These are phyloP conservation scores for Umbelopsis sp. DNA, from an alignment of 371 early-diverging fungal genomes.

Conservation along the genomic window DNA sequence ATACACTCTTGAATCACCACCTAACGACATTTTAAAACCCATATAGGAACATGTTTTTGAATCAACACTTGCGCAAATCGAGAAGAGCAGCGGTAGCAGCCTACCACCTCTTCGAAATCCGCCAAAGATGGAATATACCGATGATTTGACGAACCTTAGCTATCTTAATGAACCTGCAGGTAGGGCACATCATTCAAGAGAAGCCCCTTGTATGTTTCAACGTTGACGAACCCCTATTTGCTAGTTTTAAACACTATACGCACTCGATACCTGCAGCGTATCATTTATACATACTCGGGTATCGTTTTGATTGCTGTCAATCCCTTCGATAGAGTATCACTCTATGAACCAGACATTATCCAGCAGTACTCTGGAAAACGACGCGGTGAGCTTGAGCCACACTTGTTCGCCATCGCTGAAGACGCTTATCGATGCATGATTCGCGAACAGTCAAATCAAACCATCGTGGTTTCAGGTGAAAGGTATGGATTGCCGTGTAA, in stretches of 20 bases:
- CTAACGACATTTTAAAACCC: background rate
- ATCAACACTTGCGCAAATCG: conserved; percentile 70
- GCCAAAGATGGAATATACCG: conserved; percentile 83
- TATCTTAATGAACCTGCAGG: conserved; percentile 92
- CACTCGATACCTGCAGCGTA: conserved; percentile 84
- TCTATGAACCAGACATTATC: conserved; percentile 89
- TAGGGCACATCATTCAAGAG: conserved; percentile 33
- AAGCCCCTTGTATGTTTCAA: background rate
- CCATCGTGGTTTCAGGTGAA: conserved; percentile 99
- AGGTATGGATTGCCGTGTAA: conserved; percentile 47
- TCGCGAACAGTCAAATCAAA: conserved; percentile 90
- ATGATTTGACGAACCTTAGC: conserved; percentile 90
- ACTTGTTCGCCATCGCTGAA: conserved; percentile 98
- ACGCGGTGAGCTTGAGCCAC: conserved; percentile 96
- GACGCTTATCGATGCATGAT: conserved; percentile 98
- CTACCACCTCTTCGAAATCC: conserved; percentile 93
- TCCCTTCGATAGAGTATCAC: conserved; percentile 89
- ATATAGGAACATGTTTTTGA: conserved; percentile 75
- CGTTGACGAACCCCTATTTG: background rate
- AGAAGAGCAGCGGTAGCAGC: conserved; percentile 58
- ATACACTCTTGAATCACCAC: background rate
- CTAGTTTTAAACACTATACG: conserved; percentile 87
- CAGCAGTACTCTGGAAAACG: conserved; percentile 91
- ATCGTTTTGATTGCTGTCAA: conserved; percentile 98
- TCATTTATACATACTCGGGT: conserved; percentile 99